Evolutionary conservation across 768 basidiomycete species (phyloP), one percentile per base, ranked within the genome.

Genomic region (Boletus rubescentipes): DNA sequence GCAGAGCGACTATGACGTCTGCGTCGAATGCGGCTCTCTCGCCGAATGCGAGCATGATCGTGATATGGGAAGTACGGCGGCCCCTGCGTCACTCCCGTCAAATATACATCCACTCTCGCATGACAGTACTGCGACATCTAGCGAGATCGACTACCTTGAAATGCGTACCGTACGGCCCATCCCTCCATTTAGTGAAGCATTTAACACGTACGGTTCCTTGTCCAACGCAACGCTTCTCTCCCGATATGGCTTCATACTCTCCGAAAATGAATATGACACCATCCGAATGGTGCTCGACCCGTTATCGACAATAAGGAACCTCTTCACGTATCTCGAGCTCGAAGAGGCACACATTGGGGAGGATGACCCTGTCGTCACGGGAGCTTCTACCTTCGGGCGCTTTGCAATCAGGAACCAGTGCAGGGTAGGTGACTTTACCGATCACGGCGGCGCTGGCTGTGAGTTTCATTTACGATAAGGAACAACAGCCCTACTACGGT

Each of bases 151-250:
- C 42, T 76, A 65, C 61, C 83, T 80, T 59, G 89, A 91, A 51
- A 90, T 93, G 83, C 83, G 89, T 4, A 74, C 82, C 1, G 81
- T 84, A 55, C 65, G 69, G 14, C 58, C 70, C n/a, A 76, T 91
- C 38, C 68, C 72, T 9, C 73, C 81, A 0, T 69, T 71, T 37
- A 72, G 73, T 10, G 83, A 92, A 53, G 74, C 90, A 20, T 91
- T 83, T 75, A 93, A 93, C 67, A 87, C 87, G 1, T 93, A 92
- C 63, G 84, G 85, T n/a, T 70, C 73, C 4, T 72, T 91, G 35
- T 73, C 75, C 16, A 91, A 91, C 63, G 81, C 87, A 2, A 72
- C 83, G 61, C 77, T 92, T 14, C 73, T 91, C 46, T 75, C 73
- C 15, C 82, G 79, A 57, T 91, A 91, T 67, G 90, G 90, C 0